Percentiles rank a stretch among this genome's conserved stretches.
These are phyloP conservation scores for Vanrija humicola DNA, from an alignment of 1,284 basidiomycete species.

Conservation along the genomic window DNA sequence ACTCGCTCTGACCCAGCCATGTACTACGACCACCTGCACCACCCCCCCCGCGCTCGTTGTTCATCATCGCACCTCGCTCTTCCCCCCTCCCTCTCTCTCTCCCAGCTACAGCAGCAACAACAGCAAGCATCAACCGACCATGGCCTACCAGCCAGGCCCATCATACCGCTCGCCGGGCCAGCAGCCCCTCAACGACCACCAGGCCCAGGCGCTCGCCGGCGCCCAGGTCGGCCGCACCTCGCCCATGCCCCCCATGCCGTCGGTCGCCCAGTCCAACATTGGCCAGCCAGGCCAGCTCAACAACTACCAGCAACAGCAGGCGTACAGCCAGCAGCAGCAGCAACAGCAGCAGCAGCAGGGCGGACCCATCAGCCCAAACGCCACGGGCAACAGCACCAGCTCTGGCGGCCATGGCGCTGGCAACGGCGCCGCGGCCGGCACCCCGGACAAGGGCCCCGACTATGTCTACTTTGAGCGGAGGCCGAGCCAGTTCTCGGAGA, in stretches of 20 bases:
- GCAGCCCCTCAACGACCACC: conserved; percentile 10
- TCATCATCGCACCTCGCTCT: too few species aligned
- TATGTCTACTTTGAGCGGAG: conserved; percentile 96
- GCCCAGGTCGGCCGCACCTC: conserved; percentile 24
- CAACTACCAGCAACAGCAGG: conserved; percentile 6
- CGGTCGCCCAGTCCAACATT: conserved; percentile 28
- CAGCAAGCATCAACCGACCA: neutral
- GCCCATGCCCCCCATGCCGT: conserved; percentile 37
- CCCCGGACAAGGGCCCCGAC: conserved; percentile 54
- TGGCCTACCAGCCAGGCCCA: conserved; percentile 30
- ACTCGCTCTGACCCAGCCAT: too few species aligned
- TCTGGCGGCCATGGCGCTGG: neutral
- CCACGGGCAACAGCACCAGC: neutral
- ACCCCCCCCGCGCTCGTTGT: too few species aligned
- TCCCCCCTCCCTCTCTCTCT: too few species aligned
- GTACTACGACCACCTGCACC: too few species aligned
- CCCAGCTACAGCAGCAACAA: too few species aligned
- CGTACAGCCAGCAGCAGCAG: conserved; percentile 1
- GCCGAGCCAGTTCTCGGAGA: conserved; percentile 75
- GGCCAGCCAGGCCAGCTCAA: conserved; percentile 33
- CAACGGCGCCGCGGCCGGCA: neutral
- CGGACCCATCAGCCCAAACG: neutral
- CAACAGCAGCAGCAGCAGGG: conserved; percentile 1
- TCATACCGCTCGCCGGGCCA: conserved; percentile 15
- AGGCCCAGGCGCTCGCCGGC: conserved; percentile 10